These are phyloP conservation scores for sunflower (Helianthus annuus) DNA, from an alignment of 129 eudicot genomes.

Conservation along the genomic window HanXRQr2.0-SUNRISE NC_035438.2:136039225-136039724, in stretches of 20 bases:
- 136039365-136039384: conserved; percentile 85
- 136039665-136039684: conserved; percentile 90
- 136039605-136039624: conserved; percentile 89
- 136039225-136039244: conserved; percentile 98
- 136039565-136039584: conserved; percentile 92
- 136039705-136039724: conserved; percentile 95
- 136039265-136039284: conserved; percentile 96
- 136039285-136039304: conserved; percentile 93
- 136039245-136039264: conserved; percentile 88
- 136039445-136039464: conserved; percentile 98
- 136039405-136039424: conserved; percentile 93
- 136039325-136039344: conserved; percentile 96
- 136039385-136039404: conserved; percentile 77
- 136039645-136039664: conserved; percentile 88
- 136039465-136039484: conserved; percentile 80
- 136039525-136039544: conserved; percentile 88
- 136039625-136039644: conserved; percentile 83
- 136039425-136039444: conserved; percentile 90
- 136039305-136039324: conserved; percentile 85
- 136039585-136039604: conserved; percentile 88
- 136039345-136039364: conserved; percentile 86
- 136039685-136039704: conserved; percentile 96
- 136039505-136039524: conserved; percentile 92
- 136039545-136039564: conserved; percentile 90
- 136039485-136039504: conserved; percentile 80